Conservation (phyloP, 208 protist species). For the Acanthamoeba polyphaga region DNA sequence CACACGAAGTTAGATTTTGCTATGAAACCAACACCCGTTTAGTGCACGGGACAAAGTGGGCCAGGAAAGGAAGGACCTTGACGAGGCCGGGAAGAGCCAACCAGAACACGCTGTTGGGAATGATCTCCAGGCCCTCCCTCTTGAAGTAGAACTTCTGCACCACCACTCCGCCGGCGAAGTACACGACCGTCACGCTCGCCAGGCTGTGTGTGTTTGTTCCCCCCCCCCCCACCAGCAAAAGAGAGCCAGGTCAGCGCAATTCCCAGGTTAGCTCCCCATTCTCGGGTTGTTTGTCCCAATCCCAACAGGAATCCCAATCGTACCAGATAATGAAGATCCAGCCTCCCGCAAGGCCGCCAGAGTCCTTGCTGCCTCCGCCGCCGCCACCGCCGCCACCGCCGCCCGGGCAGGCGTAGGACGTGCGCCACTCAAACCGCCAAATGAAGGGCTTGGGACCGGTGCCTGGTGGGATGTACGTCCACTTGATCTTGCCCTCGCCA, state of each 20-base stretch:
- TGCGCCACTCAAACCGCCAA: background rate
- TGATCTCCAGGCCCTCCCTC: background rate
- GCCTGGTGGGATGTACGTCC: background rate
- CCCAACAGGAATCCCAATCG: background rate
- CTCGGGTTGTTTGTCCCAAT: no score
- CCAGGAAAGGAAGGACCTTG: background rate
- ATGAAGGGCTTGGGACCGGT: background rate
- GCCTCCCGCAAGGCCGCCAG: background rate
- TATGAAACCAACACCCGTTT: no score
- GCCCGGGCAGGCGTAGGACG: background rate
- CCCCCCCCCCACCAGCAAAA: no score
- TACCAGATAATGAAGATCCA: conserved; percentile 63
- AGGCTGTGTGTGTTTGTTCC: background rate
- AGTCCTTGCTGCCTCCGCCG: background rate
- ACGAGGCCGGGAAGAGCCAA: conserved; percentile 11
- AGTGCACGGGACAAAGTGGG: background rate
- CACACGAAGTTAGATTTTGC: background rate
- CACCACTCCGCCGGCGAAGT: background rate
- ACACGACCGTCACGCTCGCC: background rate
- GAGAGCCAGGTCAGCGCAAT: no score
- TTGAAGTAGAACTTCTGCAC: conserved; percentile 46
- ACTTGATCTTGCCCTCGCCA: background rate
- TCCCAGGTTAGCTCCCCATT: no score
- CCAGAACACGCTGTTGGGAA: conserved; percentile 27
- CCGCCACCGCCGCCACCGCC: background rate